phyloP scores from a whole-genome alignment of 2,329 filamentous ascomycete genomes.

The Biscogniauxia marginata region DNA sequence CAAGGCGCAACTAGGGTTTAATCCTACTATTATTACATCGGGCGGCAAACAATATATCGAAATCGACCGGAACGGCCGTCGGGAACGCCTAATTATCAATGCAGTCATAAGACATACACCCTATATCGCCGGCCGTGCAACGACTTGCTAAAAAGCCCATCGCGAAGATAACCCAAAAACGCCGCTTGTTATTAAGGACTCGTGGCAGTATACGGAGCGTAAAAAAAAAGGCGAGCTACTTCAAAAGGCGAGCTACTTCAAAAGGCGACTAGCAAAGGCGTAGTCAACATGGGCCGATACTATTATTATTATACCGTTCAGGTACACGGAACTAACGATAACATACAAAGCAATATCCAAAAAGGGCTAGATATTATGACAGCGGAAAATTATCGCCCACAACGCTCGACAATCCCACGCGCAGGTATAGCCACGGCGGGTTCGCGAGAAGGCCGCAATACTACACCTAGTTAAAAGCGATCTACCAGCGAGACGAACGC shows the following conservation, averaged over 20 bases:
- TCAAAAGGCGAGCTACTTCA: no score
- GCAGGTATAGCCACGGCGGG: not conserved
- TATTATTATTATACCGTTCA: conserved; percentile 43
- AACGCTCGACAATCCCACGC: not conserved
- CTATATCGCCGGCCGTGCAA: conserved; percentile 37
- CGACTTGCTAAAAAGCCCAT: conserved; percentile 45
- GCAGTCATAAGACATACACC: conserved; percentile 31
- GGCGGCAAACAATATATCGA: conserved; percentile 37
- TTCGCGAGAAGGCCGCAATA: conserved; percentile 24
- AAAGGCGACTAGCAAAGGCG: conserved; percentile 35
- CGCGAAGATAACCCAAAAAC: conserved; percentile 31
- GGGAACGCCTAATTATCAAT: conserved; percentile 41
- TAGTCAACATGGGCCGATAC: conserved; percentile 40
- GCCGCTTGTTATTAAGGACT: conserved; percentile 46
- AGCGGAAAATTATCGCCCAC: conserved; percentile 26
- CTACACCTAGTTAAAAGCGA: conserved; percentile 33
- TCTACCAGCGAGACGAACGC: conserved; percentile 7
- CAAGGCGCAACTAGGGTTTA: conserved; percentile 41
- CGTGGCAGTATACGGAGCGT: conserved; percentile 41
- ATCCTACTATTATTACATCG: conserved; percentile 39
- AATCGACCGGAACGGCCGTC: conserved; percentile 37
- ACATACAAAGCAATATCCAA: conserved; percentile 35
- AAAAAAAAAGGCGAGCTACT: conserved; percentile 44
- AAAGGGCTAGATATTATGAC: conserved; percentile 31
- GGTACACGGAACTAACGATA: conserved; percentile 32